Conservation (phyloP, 805 yeast genomes). For the Metschnikowia cubensis region DNA sequence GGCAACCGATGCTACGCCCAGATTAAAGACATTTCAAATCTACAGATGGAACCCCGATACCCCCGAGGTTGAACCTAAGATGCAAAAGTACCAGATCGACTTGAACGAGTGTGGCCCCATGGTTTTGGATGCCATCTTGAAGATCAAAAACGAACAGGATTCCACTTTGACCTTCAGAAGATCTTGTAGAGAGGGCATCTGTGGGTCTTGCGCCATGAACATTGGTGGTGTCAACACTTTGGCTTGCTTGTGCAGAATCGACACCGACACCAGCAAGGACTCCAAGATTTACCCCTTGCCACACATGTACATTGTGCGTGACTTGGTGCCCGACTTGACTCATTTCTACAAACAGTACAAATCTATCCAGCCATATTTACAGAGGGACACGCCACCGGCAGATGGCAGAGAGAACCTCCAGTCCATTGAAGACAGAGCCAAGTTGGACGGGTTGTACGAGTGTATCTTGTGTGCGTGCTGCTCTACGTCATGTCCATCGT, state of each 20-base stretch:
- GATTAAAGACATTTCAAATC: constrained; percentile 80
- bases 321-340: constrained; percentile 95
- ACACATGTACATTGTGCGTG: constrained; percentile 96
- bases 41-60: constrained; percentile 99
- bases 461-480: constrained; percentile 98
- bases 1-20: constrained; percentile 45
- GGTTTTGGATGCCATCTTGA: constrained; percentile 91
- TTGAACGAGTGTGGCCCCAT: constrained; percentile 94
- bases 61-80: constrained; percentile 85
- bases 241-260: constrained; percentile 94
- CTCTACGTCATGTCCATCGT: constrained; percentile 97
- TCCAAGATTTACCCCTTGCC: constrained; percentile 94
- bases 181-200: constrained; percentile 98
- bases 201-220: constrained; percentile 99
- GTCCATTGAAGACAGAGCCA: constrained; percentile 87
- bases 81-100: constrained; percentile 81
- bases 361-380: constrained; percentile 95
- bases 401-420: constrained; percentile 94
- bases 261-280: constrained; percentile 68
- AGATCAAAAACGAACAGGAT: constrained; percentile 96
- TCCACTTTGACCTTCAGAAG: constrained; percentile 93
- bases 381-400: constrained; percentile 70
- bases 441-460: constrained; percentile 94
- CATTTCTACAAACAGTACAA: constrained; percentile 98
- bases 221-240: constrained; percentile 96